These are phyloP conservation scores for Colletotrichum godetiae DNA, from an alignment of 2,329 filamentous ascomycete species.

Conservation along the genomic window DNA sequence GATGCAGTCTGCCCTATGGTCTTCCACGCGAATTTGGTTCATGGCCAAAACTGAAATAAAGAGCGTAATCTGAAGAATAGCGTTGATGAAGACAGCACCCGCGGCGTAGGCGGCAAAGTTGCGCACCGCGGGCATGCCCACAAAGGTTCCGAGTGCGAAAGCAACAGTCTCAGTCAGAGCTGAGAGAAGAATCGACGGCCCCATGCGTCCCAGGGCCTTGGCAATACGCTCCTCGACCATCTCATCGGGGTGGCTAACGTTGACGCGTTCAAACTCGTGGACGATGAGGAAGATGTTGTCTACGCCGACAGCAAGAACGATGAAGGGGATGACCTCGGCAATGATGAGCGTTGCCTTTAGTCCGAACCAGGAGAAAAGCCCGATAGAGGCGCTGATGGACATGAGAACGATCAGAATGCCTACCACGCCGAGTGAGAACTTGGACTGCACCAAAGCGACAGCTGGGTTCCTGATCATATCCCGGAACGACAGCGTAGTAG, in stretches of 20 bases:
- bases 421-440: slow-evolving; percentile 93
- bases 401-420: slow-evolving; percentile 97
- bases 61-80: slow-evolving; percentile 95
- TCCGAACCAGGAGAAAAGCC: slow-evolving; percentile 90
- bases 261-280: slow-evolving; percentile 96
- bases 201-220: slow-evolving; percentile 93
- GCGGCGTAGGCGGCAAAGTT: slow-evolving; percentile 98
- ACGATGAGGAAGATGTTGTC: slow-evolving; percentile 99
- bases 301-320: slow-evolving; percentile 94
- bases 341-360: slow-evolving; percentile 98
- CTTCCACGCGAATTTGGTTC: slow-evolving; percentile 92
- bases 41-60: slow-evolving; percentile 92
- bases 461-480: slow-evolving; percentile 86
- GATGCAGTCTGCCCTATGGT: slow-evolving; percentile 89
- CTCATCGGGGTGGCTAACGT: slow-evolving; percentile 89
- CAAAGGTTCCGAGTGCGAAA: slow-evolving; percentile 91
- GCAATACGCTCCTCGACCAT: slow-evolving; percentile 88
- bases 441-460: slow-evolving; percentile 90
- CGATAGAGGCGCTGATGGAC: slow-evolving; percentile 96
- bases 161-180: slow-evolving; percentile 94
- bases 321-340: slow-evolving; percentile 97
- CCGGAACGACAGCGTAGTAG: slow-evolving; percentile 81
- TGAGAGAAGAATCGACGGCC: slow-evolving; percentile 94
- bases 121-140: slow-evolving; percentile 96
- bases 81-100: slow-evolving; percentile 96